Evolutionary conservation across 1,139 yeast species (phyloP).

Genomic region (Sugiyamaella castrensis): DNA sequence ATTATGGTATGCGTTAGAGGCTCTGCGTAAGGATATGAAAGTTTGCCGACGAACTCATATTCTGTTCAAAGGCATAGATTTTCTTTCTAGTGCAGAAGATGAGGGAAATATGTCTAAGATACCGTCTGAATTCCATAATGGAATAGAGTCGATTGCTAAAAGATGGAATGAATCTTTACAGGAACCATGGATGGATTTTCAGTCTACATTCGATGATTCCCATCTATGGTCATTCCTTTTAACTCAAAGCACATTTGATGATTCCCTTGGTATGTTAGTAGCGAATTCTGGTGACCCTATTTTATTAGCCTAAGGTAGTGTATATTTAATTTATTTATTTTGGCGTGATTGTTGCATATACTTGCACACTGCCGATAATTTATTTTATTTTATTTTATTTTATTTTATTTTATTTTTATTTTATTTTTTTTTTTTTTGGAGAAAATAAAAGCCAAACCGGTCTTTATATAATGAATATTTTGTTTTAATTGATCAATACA

Average conservation of each 20-base stretch:
- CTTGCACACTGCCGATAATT: not conserved
- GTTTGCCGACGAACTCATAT: slow-evolving; percentile 15
- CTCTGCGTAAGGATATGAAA: slow-evolving; percentile 11
- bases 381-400: not conserved
- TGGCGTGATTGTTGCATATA: not conserved
- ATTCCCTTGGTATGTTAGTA: slow-evolving; percentile 1
- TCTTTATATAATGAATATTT: not conserved
- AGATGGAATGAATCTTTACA: slow-evolving; percentile 11
- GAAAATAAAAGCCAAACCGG: not conserved
- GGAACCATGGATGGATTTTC: slow-evolving; percentile 12
- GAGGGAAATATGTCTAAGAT: slow-evolving; percentile 8
- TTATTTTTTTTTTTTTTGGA: not conserved
- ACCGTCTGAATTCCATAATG: slow-evolving; percentile 14
- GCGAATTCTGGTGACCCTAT: slow-evolving; percentile 3
- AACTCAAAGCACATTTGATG: slow-evolving; percentile 11
- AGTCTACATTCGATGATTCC: slow-evolving; percentile 10
- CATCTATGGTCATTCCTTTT: slow-evolving; percentile 9
- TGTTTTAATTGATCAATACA: not conserved
- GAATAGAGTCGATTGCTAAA: slow-evolving; percentile 10
- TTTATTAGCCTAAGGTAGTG: not conserved
- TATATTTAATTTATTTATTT: not conserved
- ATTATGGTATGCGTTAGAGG: slow-evolving; percentile 5
- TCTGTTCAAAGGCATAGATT: slow-evolving; percentile 15
- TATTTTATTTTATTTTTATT: not conserved
- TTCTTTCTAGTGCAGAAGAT: slow-evolving; percentile 8